Conservation (phyloP, 2,329 filamentous ascomycete genomes). For the Trichoderma brevicompactum region DNA sequence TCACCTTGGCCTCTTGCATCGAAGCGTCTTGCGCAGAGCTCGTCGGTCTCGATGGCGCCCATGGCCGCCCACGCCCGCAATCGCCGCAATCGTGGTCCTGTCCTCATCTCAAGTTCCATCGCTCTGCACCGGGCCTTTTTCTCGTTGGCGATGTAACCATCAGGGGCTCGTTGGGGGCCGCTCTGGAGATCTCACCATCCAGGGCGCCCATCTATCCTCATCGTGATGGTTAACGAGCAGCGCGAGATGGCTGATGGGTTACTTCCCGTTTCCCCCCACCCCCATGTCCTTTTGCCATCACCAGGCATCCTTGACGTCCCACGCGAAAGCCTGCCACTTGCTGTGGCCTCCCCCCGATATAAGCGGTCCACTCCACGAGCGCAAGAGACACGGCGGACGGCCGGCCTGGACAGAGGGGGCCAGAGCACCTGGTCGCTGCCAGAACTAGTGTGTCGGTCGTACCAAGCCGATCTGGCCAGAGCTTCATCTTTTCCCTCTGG, state of each 20-base stretch:
- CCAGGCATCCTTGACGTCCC: constrained; percentile 26
- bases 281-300: constrained; percentile 31
- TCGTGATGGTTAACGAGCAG: constrained; percentile 27
- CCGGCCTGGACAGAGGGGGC: constrained; percentile 12
- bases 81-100: constrained; percentile 14
- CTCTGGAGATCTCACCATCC: constrained; percentile 33
- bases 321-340: constrained; percentile 28
- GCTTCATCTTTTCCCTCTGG: constrained; percentile 12
- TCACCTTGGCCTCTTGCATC: neutral
- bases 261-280: constrained; percentile 34
- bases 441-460: constrained; percentile 8
- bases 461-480: constrained; percentile 21
- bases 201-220: constrained; percentile 21
- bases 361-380: constrained; percentile 15
- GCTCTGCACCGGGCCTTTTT: constrained; percentile 33
- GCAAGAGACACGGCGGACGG: constrained; percentile 12
- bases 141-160: constrained; percentile 37
- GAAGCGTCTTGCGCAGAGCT: too few species aligned
- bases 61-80: neutral
- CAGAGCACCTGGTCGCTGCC: neutral
- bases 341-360: constrained; percentile 14
- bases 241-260: constrained; percentile 34
- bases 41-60: neutral
- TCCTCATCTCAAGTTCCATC: constrained; percentile 27
- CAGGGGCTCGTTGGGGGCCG: constrained; percentile 32